These are phyloP conservation scores for Exophiala sp. DNA, from an alignment of 2,329 filamentous ascomycete genomes.

Conservation along the genomic window DNA sequence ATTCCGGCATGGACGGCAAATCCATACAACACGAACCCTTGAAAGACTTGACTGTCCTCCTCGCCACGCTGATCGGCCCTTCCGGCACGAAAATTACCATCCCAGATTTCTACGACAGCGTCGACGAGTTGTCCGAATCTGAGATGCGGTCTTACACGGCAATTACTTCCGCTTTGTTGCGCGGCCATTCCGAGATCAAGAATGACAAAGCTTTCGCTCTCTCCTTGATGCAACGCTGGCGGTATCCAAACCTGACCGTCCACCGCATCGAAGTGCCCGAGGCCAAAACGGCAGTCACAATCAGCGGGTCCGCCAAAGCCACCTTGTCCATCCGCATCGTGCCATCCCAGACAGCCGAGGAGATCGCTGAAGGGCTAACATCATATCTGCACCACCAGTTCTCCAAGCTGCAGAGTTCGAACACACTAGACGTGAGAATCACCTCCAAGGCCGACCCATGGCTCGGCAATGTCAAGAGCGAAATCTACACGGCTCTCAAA, in stretches of 20 bases:
- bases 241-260: constrained; percentile 89
- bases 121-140: constrained; percentile 68
- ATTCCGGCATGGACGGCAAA: constrained; percentile 95
- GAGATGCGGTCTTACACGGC: constrained; percentile 81
- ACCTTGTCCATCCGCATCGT: constrained; percentile 88
- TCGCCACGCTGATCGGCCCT: constrained; percentile 76
- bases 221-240: constrained; percentile 89
- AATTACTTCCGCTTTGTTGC: constrained; percentile 73
- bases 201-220: constrained; percentile 69
- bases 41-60: constrained; percentile 80
- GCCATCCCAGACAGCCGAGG: constrained; percentile 81
- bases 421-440: constrained; percentile 75
- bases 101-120: constrained; percentile 82
- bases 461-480: constrained; percentile 86
- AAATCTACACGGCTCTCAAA: constrained; percentile 86
- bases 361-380: constrained; percentile 66
- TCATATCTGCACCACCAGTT: constrained; percentile 70
- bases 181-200: constrained; percentile 63
- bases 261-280: constrained; percentile 92
- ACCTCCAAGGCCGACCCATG: constrained; percentile 94
- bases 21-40: constrained; percentile 82
- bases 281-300: constrained; percentile 80
- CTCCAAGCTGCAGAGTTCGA: constrained; percentile 70
- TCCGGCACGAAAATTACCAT: constrained; percentile 74
- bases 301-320: constrained; percentile 83